Conservation (phyloP, 192 early-diverging fungal genomes). For the Dissophora globulifera region DNA sequence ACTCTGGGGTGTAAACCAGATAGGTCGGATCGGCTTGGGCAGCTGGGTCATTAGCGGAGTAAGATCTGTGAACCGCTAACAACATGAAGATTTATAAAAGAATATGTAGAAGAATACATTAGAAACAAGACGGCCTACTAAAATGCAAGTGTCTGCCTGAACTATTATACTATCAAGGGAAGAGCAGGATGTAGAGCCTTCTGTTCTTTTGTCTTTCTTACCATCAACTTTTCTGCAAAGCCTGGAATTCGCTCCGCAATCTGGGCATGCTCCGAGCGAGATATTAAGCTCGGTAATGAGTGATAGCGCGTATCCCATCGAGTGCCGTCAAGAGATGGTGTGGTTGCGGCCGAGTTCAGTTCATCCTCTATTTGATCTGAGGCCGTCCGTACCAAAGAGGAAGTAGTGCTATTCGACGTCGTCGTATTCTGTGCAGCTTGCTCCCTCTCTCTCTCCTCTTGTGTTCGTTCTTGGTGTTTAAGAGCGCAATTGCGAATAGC, state of each 20-base stretch:
- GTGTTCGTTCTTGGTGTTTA: background rate
- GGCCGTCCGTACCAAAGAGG: too few relatives aligned
- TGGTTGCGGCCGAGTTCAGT: background rate
- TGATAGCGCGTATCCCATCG: conserved; percentile 71
- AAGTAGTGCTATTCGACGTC: too few relatives aligned
- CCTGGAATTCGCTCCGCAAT: conserved; percentile 65
- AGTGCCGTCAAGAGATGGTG: conserved; percentile 13
- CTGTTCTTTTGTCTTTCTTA: conserved; percentile 17
- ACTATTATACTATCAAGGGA: too few relatives aligned
- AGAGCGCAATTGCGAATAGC: conserved; percentile 49
- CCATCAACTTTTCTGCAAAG: conserved; percentile 69
- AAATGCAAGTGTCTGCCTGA: too few relatives aligned
- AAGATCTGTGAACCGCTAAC: conserved; percentile 57
- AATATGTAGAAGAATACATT: too few relatives aligned
- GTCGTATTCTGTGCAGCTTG: background rate
- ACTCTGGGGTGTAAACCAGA: conserved; percentile 83
- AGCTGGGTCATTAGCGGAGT: conserved; percentile 50
- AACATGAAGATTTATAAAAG: too few relatives aligned
- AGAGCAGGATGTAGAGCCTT: background rate
- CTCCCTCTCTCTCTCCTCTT: background rate
- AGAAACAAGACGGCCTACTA: too few relatives aligned
- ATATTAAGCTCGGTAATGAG: conserved; percentile 70
- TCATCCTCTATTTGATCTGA: background rate
- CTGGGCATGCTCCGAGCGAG: conserved; percentile 76
- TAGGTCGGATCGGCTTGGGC: conserved; percentile 76